Base-by-base conservation (phyloP, 768 basidiomycete species). In the Mycena latifolia region DNA sequence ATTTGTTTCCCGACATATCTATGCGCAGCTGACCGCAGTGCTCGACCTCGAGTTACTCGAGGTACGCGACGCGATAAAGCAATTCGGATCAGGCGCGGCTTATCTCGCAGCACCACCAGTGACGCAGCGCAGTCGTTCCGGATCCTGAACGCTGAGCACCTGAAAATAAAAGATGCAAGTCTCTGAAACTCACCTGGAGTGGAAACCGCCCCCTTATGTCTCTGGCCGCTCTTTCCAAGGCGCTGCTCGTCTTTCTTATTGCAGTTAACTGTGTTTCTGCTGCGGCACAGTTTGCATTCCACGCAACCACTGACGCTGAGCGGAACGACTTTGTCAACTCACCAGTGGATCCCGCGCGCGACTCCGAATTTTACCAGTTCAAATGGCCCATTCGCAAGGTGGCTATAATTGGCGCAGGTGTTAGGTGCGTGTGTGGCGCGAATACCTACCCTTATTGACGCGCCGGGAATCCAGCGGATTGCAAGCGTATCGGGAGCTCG, bases 331-430 rank as follows among this genome's bases (percentile, higher is more conserved):
- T 65, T 48, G 51, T 58, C 53, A 72, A 69, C 62, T 47, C 57
- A 5, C 52, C 57, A 41, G 52, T 46, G n/a, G 39, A 50, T 24
- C 60, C 66, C 1, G 37, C 37, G 37, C 37, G 37, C 37, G 37
- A 37, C 37, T 37, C 37, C 9, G 70, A 74, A 4, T 70, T 69
- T 22, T 80, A 81, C 69, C 35, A 77, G 53, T 79, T 81, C 71
- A 74, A 78, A 66, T 77, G 77, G 74, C 79, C 80, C 8, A 78
- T 83, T 33, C 73, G 73, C 10, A 77, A 71, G 46, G 79, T 82
- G 20, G 81, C 80, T 15, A 77, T 83, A 63, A 79, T 83, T 24
- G 81, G 81, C 5, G 78, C 79, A 15, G 81, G 81, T 45, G 77
- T 78, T 20, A 77, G 80, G 80, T 81, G 47, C 11, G 77, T 72